These are phyloP conservation scores for Saccharomyces eubayanus DNA, from an alignment of 805 yeast species.

Conservation along the genomic window DNA sequence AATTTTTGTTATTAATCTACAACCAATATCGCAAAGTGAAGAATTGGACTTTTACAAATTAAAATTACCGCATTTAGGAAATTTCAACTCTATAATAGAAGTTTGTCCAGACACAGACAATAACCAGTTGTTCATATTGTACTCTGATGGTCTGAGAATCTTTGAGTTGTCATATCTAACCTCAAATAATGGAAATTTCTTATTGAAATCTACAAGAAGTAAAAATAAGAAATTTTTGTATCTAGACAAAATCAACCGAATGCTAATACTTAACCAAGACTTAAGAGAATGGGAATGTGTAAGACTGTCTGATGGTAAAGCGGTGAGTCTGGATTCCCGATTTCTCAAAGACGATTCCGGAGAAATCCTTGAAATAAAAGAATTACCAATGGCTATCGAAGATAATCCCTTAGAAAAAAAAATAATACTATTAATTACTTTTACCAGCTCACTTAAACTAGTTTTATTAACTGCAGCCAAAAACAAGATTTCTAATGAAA, in stretches of 20 bases:
- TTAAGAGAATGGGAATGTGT: constrained; percentile 22
- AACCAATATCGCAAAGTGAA: not conserved
- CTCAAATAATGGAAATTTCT: constrained; percentile 14
- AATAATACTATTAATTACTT: not conserved
- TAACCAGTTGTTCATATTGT: constrained; percentile 14
- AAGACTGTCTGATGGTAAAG: constrained; percentile 23
- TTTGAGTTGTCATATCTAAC: constrained; percentile 17
- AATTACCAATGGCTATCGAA: not conserved
- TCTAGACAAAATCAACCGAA: constrained; percentile 19
- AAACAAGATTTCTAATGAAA: not conserved
- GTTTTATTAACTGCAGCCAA: not conserved
- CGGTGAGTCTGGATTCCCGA: constrained; percentile 11
- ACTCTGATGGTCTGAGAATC: constrained; percentile 18
- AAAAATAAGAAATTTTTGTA: constrained; percentile 16
- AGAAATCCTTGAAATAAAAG: not conserved
- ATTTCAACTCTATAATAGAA: constrained; percentile 11
- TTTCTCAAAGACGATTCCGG: not conserved
- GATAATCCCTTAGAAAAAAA: not conserved
- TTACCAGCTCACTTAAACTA: not conserved
- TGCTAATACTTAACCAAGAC: constrained; percentile 19
- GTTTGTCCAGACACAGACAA: constrained; percentile 4
- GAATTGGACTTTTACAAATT: constrained; percentile 8
- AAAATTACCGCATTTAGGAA: constrained; percentile 12
- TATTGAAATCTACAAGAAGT: constrained; percentile 21
- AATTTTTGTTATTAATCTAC: constrained; percentile 1